Conservation (phyloP, 345 rosid species). For the Diplotaxis tenuifolia region DNA sequence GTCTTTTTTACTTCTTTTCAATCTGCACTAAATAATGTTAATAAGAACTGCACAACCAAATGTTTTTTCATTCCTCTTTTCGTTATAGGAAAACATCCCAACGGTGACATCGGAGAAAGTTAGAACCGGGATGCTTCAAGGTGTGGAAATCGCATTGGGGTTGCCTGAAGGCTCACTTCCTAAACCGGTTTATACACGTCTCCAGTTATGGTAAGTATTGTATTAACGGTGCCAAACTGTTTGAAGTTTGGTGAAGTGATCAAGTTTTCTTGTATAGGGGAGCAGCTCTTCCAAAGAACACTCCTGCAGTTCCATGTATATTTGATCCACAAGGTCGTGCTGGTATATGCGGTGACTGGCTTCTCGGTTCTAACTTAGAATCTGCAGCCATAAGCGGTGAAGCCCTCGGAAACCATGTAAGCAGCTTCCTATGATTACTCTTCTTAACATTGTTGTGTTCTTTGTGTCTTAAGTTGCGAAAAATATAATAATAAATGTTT, state of each 20-base stretch:
- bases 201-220: slow-evolving; percentile 71
- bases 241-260: slow-evolving; percentile 4
- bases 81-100: slow-evolving; percentile 71
- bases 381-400: slow-evolving; percentile 88
- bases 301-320: slow-evolving; percentile 65
- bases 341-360: slow-evolving; percentile 96
- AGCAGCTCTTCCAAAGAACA: slow-evolving; percentile 87
- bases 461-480: background rate
- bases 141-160: slow-evolving; percentile 72
- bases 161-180: slow-evolving; percentile 63
- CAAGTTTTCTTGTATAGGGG: slow-evolving; percentile 50
- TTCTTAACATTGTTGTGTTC: background rate
- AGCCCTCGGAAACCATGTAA: slow-evolving; percentile 74
- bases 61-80: background rate
- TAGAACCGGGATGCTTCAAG: slow-evolving; percentile 66
- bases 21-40: background rate
- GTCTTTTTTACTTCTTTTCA: too few relatives aligned
- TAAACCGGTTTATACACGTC: slow-evolving; percentile 51
- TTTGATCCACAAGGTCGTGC: slow-evolving; percentile 89
- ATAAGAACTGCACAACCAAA: background rate
- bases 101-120: slow-evolving; percentile 71
- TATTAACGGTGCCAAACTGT: background rate
- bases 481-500: background rate
- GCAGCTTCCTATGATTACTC: slow-evolving; percentile 23
- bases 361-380: slow-evolving; percentile 77